phyloP scores from a whole-genome alignment of 139 green algal species.

The Chlamydomonas incerta region DNA sequence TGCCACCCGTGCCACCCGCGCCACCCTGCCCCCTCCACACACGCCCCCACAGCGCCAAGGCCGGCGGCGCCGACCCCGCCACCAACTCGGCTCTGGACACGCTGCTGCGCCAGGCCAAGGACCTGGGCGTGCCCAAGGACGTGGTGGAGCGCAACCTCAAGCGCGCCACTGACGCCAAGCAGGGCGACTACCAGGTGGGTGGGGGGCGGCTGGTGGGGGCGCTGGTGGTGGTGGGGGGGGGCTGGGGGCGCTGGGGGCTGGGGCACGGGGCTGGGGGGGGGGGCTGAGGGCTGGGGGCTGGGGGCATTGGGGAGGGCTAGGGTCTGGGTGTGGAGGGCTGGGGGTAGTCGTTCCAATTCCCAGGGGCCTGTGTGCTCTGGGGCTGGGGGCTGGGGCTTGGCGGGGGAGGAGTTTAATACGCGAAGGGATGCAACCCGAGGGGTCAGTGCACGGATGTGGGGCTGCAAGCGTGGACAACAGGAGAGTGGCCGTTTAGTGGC shows the following conservation, averaged over 20 bases:
- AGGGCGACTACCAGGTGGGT: conserved; percentile 52
- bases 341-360: too few species aligned
- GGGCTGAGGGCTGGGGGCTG: too few species aligned
- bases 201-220: neutral
- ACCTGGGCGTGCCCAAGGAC: conserved; percentile 81
- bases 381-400: too few species aligned
- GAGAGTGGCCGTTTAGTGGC: too few species aligned
- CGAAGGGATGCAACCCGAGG: too few species aligned
- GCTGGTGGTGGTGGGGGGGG: neutral
- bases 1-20: neutral
- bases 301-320: neutral
- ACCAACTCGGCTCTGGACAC: conserved; percentile 80
- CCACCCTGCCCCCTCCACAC: neutral
- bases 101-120: conserved; percentile 77
- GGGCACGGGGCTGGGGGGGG: too few species aligned
- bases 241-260: neutral
- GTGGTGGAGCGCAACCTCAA: conserved; percentile 96
- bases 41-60: conserved; percentile 68
- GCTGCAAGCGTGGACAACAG: too few species aligned
- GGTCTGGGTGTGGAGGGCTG: too few species aligned
- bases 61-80: conserved; percentile 77
- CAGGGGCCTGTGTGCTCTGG: too few species aligned
- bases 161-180: conserved; percentile 80
- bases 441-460: too few species aligned
- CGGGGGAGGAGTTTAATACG: too few species aligned